These are phyloP conservation scores for Eragrostis tef DNA, from an alignment of 202 grass and related monocot genomes.

Conservation along the genomic window DNA sequence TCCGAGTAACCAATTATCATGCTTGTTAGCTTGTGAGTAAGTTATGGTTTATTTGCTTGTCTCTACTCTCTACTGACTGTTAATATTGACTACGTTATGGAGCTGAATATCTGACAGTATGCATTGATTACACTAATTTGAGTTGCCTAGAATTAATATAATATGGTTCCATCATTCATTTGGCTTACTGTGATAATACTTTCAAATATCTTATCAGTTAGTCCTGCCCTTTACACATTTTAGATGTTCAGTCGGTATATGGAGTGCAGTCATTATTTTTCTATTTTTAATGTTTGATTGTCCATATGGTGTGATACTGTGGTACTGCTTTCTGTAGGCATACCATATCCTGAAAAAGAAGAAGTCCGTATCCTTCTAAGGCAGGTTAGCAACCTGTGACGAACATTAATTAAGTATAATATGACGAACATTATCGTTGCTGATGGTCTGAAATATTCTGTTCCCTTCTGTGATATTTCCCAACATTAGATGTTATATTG, in stretches of 20 bases:
- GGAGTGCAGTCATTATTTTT: slow-evolving; percentile 35
- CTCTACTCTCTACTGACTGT: slow-evolving; percentile 32
- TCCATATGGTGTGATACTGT: slow-evolving; percentile 53
- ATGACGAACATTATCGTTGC: slow-evolving; percentile 30
- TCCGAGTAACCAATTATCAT: background rate
- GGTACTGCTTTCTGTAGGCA: slow-evolving; percentile 75
- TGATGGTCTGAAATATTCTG: slow-evolving; percentile 39
- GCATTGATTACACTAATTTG: background rate
- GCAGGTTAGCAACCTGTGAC: slow-evolving; percentile 66
- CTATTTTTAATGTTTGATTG: slow-evolving; percentile 43
- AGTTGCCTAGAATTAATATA: slow-evolving; percentile 24
- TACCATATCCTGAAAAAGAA: slow-evolving; percentile 96
- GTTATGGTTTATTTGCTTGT: slow-evolving; percentile 20
- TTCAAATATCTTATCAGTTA: slow-evolving; percentile 29
- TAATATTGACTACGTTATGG: slow-evolving; percentile 17
- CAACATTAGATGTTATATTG: slow-evolving; percentile 22
- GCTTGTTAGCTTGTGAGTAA: slow-evolving; percentile 28
- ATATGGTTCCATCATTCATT: slow-evolving; percentile 21
- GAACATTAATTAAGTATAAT: slow-evolving; percentile 30
- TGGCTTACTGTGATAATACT: slow-evolving; percentile 21
- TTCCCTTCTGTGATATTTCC: slow-evolving; percentile 37
- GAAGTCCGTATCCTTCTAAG: slow-evolving; percentile 88
- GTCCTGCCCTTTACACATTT: background rate
- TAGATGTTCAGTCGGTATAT: slow-evolving; percentile 23
- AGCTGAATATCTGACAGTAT: background rate